A percentile compares a stretch with the other conserved stretches of the same genome.
Evolutionary conservation across 2,329 filamentous ascomycete genomes (phyloP).

Genomic region (Neonectria coccinea): DNA sequence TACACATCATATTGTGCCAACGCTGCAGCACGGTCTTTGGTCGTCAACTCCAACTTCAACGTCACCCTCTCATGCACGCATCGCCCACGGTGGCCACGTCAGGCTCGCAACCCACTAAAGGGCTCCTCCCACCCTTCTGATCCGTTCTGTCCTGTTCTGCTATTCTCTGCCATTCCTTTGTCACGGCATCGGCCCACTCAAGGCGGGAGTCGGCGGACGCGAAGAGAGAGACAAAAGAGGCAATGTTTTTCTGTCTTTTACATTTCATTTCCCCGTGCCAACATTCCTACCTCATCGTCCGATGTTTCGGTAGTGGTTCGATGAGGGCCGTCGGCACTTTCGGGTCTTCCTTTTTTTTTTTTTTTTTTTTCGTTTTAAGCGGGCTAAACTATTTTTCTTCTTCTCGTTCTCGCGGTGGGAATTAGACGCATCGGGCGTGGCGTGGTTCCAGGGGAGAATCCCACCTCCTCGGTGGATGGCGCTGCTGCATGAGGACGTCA

Average conservation of each 20-base stretch:
- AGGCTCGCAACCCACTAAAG: constrained; percentile 6
- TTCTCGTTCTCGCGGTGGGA: no score
- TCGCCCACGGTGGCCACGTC: constrained; percentile 1
- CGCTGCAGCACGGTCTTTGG: not conserved
- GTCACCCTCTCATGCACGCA: constrained; percentile 9
- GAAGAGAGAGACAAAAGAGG: not conserved
- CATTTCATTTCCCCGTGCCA: not conserved
- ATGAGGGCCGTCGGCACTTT: not conserved
- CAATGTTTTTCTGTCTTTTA: not conserved
- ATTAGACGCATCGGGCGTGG: not conserved
- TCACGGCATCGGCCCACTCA: not conserved
- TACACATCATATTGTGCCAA: constrained; percentile 23
- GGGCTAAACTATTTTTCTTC: no score
- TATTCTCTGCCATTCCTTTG: no score
- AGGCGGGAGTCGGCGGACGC: not conserved
- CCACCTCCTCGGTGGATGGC: not conserved
- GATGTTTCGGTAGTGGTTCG: not conserved
- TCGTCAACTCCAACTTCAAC: constrained; percentile 2
- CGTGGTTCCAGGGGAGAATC: not conserved
- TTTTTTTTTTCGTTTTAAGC: no score
- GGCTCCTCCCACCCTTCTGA: not conserved
- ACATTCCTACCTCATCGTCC: not conserved
- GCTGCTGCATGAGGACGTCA: constrained; percentile 7
- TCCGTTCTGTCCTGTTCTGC: not conserved
- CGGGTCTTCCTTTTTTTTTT: not conserved